Base-by-base conservation (phyloP, 2,329 filamentous ascomycete genomes). In the Neofusicoccum ribis region DNA sequence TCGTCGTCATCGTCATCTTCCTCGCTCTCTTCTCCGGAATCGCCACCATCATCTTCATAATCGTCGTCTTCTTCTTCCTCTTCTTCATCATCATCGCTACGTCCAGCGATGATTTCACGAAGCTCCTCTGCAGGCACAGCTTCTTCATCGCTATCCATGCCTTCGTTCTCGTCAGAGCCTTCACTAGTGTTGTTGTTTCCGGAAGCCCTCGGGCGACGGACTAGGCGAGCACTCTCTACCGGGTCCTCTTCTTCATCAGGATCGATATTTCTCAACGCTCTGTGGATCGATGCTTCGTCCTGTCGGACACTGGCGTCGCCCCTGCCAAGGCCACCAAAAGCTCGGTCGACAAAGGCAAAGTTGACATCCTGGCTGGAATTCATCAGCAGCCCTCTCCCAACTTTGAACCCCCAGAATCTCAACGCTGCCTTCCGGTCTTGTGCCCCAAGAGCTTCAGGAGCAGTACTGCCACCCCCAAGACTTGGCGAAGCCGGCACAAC, bases 281-380 rank as follows among this genome's bases (percentile, higher is more conserved):
- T 72, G 23, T 66, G 71, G 34, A 78, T 51, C 7, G 74, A 70
- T 51, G 76, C 75, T 68, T 85, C 84, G 65, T 80, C 76, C 0
- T 75, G 77, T 52, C 56, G 78, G 69, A 67, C 79, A 70, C 23
- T 73, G 11, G 69, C 74, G 46, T 83, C 70, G 1, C 77, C 74
- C 12, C 81, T 78, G 5, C 83, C 83, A n/a, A 84, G 73, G 0
- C 87, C 88, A 37, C 87, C 87, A 74, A 88, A 89, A 3, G 86
- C 85, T 37, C 82, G 81, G 70, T 88, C 86, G 20, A 88, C 83
- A 67, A 83, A 83, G 15, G 80, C 77, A 73, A 85, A 88, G 47
- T 84, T 84, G 51, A 89, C 78, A 2, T 80, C 82, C 67, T 83
- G 82, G 0, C 81, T 82, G 20, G 83, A 83, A 69, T 85, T 84